Evolutionary conservation across 2,329 filamentous ascomycete genomes (phyloP).

Genomic region (Aspergillus terreus): DNA sequence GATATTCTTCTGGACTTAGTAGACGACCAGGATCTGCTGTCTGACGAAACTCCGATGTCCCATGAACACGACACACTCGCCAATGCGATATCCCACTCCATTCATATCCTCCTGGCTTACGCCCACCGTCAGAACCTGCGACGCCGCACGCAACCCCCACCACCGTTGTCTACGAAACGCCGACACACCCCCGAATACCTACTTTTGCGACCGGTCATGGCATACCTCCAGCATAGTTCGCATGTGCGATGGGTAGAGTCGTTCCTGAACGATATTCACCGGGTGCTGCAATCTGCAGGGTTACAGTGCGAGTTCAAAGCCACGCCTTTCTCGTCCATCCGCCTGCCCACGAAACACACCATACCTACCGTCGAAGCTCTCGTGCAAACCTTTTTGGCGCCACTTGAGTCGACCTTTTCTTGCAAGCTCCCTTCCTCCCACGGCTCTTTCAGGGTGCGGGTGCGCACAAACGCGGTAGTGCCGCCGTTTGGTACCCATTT

Average conservation of each 20-base stretch:
- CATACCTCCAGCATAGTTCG: slow-evolving; percentile 49
- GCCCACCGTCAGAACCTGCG: slow-evolving; percentile 72
- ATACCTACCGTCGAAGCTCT: slow-evolving; percentile 36
- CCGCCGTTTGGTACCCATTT: slow-evolving; percentile 38
- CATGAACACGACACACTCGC: slow-evolving; percentile 49
- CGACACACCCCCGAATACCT: slow-evolving; percentile 50
- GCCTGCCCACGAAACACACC: slow-evolving; percentile 5
- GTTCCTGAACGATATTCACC: slow-evolving; percentile 28
- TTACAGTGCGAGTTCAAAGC: slow-evolving; percentile 25
- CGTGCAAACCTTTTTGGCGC: slow-evolving; percentile 39
- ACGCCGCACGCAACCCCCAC: slow-evolving; percentile 60
- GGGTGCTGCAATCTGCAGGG: slow-evolving; percentile 30
- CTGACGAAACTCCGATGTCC: slow-evolving; percentile 25
- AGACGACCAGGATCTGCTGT: slow-evolving; percentile 41
- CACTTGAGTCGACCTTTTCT: slow-evolving; percentile 42
- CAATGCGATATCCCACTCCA: slow-evolving; percentile 60
- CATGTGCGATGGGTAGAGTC: slow-evolving; percentile 33
- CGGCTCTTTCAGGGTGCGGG: slow-evolving; percentile 36
- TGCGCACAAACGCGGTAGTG: slow-evolving; percentile 32
- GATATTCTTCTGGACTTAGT: slow-evolving; percentile 67
- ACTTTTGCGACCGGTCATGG: slow-evolving; percentile 58
- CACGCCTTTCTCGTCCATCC: slow-evolving; percentile 24
- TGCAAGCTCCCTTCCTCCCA: slow-evolving; percentile 32
- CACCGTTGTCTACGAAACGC: slow-evolving; percentile 51
- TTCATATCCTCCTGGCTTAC: slow-evolving; percentile 74